Base-by-base conservation (phyloP, 2,329 filamentous ascomycete species). In the Hymenoscyphus albidus region DNA sequence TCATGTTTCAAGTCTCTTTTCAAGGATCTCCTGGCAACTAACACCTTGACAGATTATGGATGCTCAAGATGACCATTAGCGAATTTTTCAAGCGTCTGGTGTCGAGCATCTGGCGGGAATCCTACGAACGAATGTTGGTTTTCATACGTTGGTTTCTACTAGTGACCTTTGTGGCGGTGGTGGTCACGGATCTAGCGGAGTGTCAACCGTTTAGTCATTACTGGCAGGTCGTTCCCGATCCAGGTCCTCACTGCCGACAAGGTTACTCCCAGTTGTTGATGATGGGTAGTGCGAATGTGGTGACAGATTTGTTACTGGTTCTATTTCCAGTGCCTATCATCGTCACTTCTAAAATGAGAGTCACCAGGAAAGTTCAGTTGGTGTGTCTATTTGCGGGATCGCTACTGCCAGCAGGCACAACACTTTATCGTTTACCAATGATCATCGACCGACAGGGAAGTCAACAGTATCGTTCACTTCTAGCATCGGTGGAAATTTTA, bases 51-150 rank as follows among this genome's bases (percentile, higher is more conserved):
- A 96, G 92, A 71, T 87, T 98, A 65, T 99, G 95, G 95, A 89
- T 90, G 70, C 87, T 95, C 68, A 99, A 98, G 77, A 85, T 89
- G 72, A 92, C 93, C 42, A 89, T 98, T 64, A 89, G 93, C 66
- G 93, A 97, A 76, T 98, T 97, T 74, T 88, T 98, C 70, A 90
- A 90, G 75, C 89, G 94, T 63, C 84, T 98, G 61, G 95, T 92
- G 2, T 87, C 87, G 62, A 87, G 89, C 57, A 91, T 91, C 64
- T 97, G 93, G 91, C 87, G 89, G 67, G 84, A 85, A 61, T 88
- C 88, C 31, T 92, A 96, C 75, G 87, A 92, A 67, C 77, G 86
- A 58, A 86, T 88, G 13, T 80, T 97, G 10, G 81, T 87, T 61
- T 81, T 85, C 66, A 91, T 97, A 68, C 86, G 92, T 65, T 86